Conservation (phyloP, 1,139 yeast species). For the Yamadazyma mexicana region DNA sequence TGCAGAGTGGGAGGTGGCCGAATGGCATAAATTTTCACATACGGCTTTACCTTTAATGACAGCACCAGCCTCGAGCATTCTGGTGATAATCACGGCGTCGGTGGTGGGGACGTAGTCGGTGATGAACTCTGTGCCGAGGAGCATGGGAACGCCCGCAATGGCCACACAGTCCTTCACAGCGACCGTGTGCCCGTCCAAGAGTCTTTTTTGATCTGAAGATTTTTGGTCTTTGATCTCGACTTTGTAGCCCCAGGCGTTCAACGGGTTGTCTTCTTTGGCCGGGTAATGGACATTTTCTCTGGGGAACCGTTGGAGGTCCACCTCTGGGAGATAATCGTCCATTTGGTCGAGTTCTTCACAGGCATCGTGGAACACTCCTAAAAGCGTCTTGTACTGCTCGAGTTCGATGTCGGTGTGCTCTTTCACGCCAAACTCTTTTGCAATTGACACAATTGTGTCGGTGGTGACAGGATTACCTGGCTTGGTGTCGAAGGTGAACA, state of each 20-base stretch:
- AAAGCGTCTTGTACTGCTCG: conserved; percentile 16
- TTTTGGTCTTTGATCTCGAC: conserved; percentile 6
- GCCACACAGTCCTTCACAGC: conserved; percentile 30
- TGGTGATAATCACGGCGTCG: conserved; percentile 34
- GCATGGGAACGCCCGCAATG: conserved; percentile 32
- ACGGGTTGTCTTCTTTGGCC: conserved; percentile 17
- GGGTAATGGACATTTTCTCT: conserved; percentile 24
- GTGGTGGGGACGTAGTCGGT: conserved; percentile 29
- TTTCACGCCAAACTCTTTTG: conserved; percentile 14
- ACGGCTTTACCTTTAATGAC: conserved; percentile 32
- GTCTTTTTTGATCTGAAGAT: neutral
- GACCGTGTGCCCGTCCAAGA: conserved; percentile 6
- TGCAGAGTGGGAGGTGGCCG: conserved; percentile 34
- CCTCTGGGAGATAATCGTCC: conserved; percentile 17
- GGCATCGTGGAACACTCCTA: conserved; percentile 21
- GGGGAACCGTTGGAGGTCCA: conserved; percentile 29
- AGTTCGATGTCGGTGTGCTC: conserved; percentile 12
- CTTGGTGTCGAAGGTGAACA: conserved; percentile 14
- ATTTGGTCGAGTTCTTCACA: conserved; percentile 18
- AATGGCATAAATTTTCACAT: conserved; percentile 36
- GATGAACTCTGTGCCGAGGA: conserved; percentile 32
- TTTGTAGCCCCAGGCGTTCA: conserved; percentile 16
- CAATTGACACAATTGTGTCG: conserved; percentile 11
- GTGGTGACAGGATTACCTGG: conserved; percentile 17
- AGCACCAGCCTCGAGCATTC: conserved; percentile 33